Evolutionary conservation across 805 yeast species (phyloP).

Genomic region (Teunomyces kruisii): DNA sequence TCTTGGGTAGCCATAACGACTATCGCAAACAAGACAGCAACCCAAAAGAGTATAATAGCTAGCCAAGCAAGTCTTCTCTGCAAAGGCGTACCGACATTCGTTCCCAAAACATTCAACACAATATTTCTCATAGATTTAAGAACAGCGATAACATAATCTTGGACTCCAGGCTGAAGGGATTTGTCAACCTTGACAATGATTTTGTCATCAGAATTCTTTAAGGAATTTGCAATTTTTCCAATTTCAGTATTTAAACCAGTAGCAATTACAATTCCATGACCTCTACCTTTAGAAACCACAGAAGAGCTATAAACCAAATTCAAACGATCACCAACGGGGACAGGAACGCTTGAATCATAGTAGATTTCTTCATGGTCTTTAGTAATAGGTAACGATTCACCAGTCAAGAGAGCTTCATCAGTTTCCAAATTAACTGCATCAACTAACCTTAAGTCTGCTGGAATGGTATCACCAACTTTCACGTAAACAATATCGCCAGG

Average conservation of each 20-base stretch:
- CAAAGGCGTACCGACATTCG: slow-evolving; percentile 47
- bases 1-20: slow-evolving; percentile 39
- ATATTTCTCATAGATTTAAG: slow-evolving; percentile 42
- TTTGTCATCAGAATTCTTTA: slow-evolving; percentile 19
- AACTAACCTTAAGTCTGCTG: slow-evolving; percentile 42
- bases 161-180: slow-evolving; percentile 34
- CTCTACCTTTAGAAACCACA: slow-evolving; percentile 43
- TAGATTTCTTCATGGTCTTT: slow-evolving; percentile 37
- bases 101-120: slow-evolving; percentile 46
- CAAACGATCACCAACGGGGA: slow-evolving; percentile 37
- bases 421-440: slow-evolving; percentile 39
- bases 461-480: slow-evolving; percentile 43
- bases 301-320: slow-evolving; percentile 38
- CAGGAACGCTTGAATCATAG: slow-evolving; percentile 33
- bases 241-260: slow-evolving; percentile 43
- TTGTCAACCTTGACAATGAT: slow-evolving; percentile 34
- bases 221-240: slow-evolving; percentile 40
- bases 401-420: slow-evolving; percentile 46
- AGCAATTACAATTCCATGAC: slow-evolving; percentile 36
- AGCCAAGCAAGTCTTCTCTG: slow-evolving; percentile 48
- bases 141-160: slow-evolving; percentile 33
- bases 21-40: slow-evolving; percentile 40
- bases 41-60: slow-evolving; percentile 51
- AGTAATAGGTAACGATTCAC: slow-evolving; percentile 35
- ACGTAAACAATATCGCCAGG: slow-evolving; percentile 45